Conservation (phyloP, 805 yeast genomes). For the Pachysolen tannophilus region DNA sequence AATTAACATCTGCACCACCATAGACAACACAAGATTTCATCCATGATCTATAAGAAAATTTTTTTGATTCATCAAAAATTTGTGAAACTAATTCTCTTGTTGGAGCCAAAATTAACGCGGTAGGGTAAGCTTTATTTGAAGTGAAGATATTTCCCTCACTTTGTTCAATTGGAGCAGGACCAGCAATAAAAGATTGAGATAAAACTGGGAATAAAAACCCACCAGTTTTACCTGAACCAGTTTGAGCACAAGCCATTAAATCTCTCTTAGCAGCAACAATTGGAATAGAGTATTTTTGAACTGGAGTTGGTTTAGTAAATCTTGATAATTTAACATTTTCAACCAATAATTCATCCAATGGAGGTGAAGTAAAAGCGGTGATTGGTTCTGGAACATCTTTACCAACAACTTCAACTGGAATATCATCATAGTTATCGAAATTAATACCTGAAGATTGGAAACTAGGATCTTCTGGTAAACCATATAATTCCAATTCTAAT, state of each 20-base stretch:
- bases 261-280: slow-evolving; percentile 85
- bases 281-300: slow-evolving; percentile 89
- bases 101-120: slow-evolving; percentile 94
- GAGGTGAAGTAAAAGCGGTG: slow-evolving; percentile 81
- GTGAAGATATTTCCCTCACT: slow-evolving; percentile 31
- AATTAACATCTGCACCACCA: slow-evolving; percentile 95
- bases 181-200: slow-evolving; percentile 80
- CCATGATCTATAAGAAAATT: slow-evolving; percentile 97
- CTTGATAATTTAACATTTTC: slow-evolving; percentile 84
- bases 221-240: slow-evolving; percentile 99
- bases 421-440: slow-evolving; percentile 97
- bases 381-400: slow-evolving; percentile 92
- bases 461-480: slow-evolving; percentile 62
- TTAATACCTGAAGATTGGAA: slow-evolving; percentile 95
- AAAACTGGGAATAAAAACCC: slow-evolving; percentile 98
- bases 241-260: slow-evolving; percentile 96
- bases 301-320: slow-evolving; percentile 95
- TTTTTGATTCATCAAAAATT: slow-evolving; percentile 91
- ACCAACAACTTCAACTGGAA: slow-evolving; percentile 98
- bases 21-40: slow-evolving; percentile 92
- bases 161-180: slow-evolving; percentile 61
- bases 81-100: slow-evolving; percentile 98
- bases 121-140: slow-evolving; percentile 82
- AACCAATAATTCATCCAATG: slow-evolving; percentile 77
- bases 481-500: slow-evolving; percentile 76